Evolutionary conservation across 768 basidiomycete species (phyloP).

Genomic region (Phylloporus sp.): DNA sequence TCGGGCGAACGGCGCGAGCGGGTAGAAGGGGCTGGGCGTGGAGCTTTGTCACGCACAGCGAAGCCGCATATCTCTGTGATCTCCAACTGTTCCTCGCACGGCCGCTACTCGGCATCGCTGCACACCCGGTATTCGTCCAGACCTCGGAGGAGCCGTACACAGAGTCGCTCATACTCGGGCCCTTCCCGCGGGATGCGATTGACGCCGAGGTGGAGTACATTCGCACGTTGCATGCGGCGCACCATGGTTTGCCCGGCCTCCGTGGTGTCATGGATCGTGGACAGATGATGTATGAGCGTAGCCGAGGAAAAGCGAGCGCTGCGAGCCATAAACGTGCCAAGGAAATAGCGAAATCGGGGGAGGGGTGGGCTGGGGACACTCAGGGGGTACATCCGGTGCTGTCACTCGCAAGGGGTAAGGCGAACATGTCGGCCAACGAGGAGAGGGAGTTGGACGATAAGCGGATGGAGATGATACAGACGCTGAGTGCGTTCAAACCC

Average conservation of each 20-base stretch:
- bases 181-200: conserved; percentile 71
- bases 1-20: conserved; percentile 94
- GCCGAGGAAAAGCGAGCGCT: conserved; percentile 83
- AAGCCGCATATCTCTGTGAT: conserved; percentile 89
- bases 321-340: conserved; percentile 89
- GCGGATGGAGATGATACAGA: conserved; percentile 62
- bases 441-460: conserved; percentile 40
- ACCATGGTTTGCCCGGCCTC: conserved; percentile 61
- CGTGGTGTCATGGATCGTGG: conserved; percentile 85
- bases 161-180: conserved; percentile 73
- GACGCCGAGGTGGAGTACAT: conserved; percentile 86
- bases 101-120: conserved; percentile 52
- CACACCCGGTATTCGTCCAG: conserved; percentile 30
- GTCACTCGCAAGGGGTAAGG: conserved; percentile 34
- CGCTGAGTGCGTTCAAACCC: conserved; percentile 81
- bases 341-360: conserved; percentile 65
- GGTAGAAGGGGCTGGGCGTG: conserved; percentile 95
- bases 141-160: conserved; percentile 62
- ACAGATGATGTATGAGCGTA: conserved; percentile 91
- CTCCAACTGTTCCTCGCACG: conserved; percentile 89
- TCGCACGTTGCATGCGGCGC: conserved; percentile 56
- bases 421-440: conserved; percentile 20
- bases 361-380: conserved; percentile 62
- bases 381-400: conserved; percentile 71
- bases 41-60: conserved; percentile 83